Evolutionary conservation across 257 asterid species (phyloP).

Genomic region (Salvia hispanica): DNA sequence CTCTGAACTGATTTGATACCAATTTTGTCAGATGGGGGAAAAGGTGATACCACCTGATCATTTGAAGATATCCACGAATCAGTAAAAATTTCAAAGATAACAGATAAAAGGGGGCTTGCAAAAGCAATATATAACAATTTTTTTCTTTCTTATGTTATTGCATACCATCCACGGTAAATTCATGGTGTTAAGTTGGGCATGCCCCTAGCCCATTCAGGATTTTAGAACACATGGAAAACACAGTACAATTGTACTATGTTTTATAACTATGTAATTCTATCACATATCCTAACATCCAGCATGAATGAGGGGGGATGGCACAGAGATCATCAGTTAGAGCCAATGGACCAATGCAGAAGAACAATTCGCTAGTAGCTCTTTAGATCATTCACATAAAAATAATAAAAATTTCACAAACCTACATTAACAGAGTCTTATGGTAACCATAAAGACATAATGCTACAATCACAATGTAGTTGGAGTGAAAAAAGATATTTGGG

Average conservation of each 20-base stretch:
- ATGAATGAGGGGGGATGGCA: constrained; percentile 1
- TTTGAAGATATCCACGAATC: constrained; percentile 24
- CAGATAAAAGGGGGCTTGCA: not conserved
- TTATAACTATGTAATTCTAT: not conserved
- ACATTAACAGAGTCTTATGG: not conserved
- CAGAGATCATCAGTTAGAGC: constrained; percentile 8
- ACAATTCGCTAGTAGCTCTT: constrained; percentile 1
- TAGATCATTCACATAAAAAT: not conserved
- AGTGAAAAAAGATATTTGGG: not conserved
- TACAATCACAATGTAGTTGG: not conserved
- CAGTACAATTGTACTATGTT: not conserved
- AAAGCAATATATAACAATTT: not conserved
- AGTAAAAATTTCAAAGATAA: not conserved
- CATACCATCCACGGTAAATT: not conserved
- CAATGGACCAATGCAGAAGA: not conserved
- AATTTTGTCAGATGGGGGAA: constrained; percentile 96
- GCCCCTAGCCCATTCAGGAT: not conserved
- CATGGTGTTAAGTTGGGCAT: not conserved
- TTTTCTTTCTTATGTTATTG: not conserved
- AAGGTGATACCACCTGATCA: constrained; percentile 83
- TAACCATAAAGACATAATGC: not conserved
- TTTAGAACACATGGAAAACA: not conserved
- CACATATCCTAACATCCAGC: not conserved
- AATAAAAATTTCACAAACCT: not conserved
- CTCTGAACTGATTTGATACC: constrained; percentile 96